Evolutionary conservation across 2,329 filamentous ascomycete species (phyloP), one percentile per base, ranked within the genome.

Genomic region (Thelonectria rubi): DNA sequence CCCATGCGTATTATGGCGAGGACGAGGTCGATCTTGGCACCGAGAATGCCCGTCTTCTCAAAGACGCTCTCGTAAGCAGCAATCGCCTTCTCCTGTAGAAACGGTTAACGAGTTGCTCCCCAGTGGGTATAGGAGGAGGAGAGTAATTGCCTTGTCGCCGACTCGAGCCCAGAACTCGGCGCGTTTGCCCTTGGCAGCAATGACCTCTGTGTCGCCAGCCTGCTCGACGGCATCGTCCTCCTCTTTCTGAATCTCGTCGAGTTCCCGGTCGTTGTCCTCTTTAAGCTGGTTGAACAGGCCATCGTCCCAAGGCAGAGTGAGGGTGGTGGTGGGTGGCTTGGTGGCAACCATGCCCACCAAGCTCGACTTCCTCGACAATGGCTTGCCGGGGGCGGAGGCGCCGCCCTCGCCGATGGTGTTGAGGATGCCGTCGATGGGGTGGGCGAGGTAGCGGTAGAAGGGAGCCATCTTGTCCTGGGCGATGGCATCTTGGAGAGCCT

Each of bases 81-180:
- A 73, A 98, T 91, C 18, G 95, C 92, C 85, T 95, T 95, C 78
- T 99, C 95, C 93, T 97, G 73, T 58, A 60, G 15, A 14, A 21
- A 21, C 1, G 18, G 65, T 72, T 61, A 75, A 69, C 51, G 47
- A 12, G 24, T 4, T 20, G 39, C 24, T 34, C 30, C 20, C 8
- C 30, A 18, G 40, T 50, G 17, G 32, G 14, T 45, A 51, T 51
- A n/a, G 14, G 9, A n/a, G 20, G 34, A n/a, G 7, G 47, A 15
- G 21, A 21, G 39, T 6, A 68, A 77, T 65, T 78, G 94, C 93
- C 90, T 98, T 98, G 81, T 99, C 95, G 70, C 94, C 94, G 66
- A 98, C 92, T 69, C 93, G 88, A 63, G 96, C 94, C 86, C 92
- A 97, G 78, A 97, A 96, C 78, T 99, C 95, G 62, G 95, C 95